Base-by-base conservation (phyloP, 208 protist genomes). In the Porcisia hertigi region DNA sequence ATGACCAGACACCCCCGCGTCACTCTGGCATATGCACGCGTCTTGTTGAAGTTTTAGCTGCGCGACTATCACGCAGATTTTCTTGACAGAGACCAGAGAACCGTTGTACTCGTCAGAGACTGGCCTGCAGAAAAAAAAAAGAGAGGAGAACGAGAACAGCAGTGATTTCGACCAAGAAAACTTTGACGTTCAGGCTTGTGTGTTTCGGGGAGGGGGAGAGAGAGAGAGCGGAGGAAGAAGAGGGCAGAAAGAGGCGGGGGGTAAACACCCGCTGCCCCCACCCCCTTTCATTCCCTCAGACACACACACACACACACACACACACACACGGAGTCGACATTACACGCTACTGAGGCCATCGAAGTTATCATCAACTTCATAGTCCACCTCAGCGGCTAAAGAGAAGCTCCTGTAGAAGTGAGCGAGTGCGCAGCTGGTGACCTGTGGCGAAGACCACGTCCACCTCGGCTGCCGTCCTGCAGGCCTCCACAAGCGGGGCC, bases 401-500 rank as follows among this genome's bases (percentile, higher is more conserved):
- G 39, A 97, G 79, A 2, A 96, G 52, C 45, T 85, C 84, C 71
- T 96, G 93, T 49, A 97, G 63, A 0, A 97, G 77, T 2, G 86
- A 79, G 39, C 86, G 86, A 25, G 78, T 83, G 23, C 81, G 75
- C 47, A 97, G 43, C 58, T 96, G 86, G 59, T 90, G 86, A 41
- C 82, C 82, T 2, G 82, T 76, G 36, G 81, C 74, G 73, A 97
- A 96, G 30, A 97, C 76, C 14, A 85, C 71, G 14, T 89, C 71
- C 71, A 97, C 75, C 25, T 94, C 88, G 6, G 85, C 80, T 9
- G 76, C 80, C 2, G 84, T 90, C 25, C 73, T 73, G 73, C 89
- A 94, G 34, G 75, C 76, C 73, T 90, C 81, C 11, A 96, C 86
- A 53, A 97, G 81, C 55, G 90, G 90, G 36, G 94, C 94, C 11